Evolutionary conservation across 306 rosid genomes (phyloP).

Genomic region (Malus sylvestris): DNA sequence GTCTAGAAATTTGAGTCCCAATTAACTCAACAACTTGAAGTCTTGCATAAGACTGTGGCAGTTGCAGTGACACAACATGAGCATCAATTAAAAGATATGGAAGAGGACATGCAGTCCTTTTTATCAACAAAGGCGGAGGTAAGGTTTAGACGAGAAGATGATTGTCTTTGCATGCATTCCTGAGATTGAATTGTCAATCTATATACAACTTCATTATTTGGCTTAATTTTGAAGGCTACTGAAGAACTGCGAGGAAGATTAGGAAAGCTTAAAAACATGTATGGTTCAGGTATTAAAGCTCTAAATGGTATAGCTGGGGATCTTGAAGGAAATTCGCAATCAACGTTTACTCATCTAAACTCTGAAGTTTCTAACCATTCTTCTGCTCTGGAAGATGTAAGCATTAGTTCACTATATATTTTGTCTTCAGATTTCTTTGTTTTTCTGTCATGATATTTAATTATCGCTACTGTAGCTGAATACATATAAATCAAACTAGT

Average conservation of each 20-base stretch:
- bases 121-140: conserved; percentile 76
- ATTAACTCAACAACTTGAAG: conserved; percentile 79
- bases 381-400: conserved; percentile 80
- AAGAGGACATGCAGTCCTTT: conserved; percentile 85
- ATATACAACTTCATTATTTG: not conserved
- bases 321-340: conserved; percentile 70
- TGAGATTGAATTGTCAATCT: not conserved
- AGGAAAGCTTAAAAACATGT: conserved; percentile 58
- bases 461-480: too few species aligned
- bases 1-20: conserved; percentile 67
- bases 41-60: conserved; percentile 82
- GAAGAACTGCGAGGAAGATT: conserved; percentile 70
- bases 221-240: conserved; percentile 54
- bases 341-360: conserved; percentile 69
- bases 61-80: conserved; percentile 76
- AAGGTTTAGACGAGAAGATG: conserved; percentile 9
- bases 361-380: conserved; percentile 88
- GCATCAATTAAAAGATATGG: conserved; percentile 81
- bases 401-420: conserved; percentile 20
- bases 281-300: conserved; percentile 73
- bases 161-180: conserved; percentile 1
- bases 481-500: too few species aligned
- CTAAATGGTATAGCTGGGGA: conserved; percentile 70
- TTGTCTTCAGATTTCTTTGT: not conserved
- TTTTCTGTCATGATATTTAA: too few species aligned